phyloP scores from a whole-genome alignment of 208 protist species.

The Trypanosoma congolense region DNA sequence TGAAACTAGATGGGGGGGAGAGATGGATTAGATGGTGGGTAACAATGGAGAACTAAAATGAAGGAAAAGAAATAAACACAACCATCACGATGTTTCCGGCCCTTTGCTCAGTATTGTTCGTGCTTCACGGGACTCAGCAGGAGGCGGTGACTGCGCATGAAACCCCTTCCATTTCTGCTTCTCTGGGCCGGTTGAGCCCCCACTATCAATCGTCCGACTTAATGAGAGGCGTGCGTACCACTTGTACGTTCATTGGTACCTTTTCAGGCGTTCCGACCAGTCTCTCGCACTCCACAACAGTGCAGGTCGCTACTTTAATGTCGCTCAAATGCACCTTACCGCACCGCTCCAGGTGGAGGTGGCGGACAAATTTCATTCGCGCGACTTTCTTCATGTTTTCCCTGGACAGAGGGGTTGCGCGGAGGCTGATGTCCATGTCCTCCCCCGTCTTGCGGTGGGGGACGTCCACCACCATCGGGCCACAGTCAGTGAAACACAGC shows the following conservation, averaged over 20 bases:
- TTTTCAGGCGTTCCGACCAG: not conserved
- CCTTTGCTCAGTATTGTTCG: too few relatives aligned
- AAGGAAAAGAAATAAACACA: too few relatives aligned
- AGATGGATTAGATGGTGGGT: too few relatives aligned
- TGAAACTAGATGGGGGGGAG: too few relatives aligned
- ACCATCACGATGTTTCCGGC: too few relatives aligned
- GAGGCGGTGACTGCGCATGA: too few relatives aligned
- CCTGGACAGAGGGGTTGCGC: not conserved
- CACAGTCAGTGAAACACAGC: conserved; percentile 10
- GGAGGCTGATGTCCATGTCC: not conserved
- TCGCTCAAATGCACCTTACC: not conserved
- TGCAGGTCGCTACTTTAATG: not conserved
- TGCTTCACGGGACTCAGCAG: too few relatives aligned
- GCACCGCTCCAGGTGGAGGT: not conserved
- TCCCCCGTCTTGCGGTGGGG: not conserved
- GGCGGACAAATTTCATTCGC: not conserved
- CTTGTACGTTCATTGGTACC: not conserved
- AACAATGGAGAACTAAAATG: too few relatives aligned
- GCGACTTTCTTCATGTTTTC: not conserved
- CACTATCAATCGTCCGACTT: too few relatives aligned
- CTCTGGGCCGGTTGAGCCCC: too few relatives aligned
- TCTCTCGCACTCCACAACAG: not conserved
- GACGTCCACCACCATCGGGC: not conserved
- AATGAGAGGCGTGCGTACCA: not conserved
- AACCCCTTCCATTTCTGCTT: too few relatives aligned